Evolutionary conservation across 2,329 filamentous ascomycete species (phyloP).

Genomic region (Colletotrichum gigasporum): DNA sequence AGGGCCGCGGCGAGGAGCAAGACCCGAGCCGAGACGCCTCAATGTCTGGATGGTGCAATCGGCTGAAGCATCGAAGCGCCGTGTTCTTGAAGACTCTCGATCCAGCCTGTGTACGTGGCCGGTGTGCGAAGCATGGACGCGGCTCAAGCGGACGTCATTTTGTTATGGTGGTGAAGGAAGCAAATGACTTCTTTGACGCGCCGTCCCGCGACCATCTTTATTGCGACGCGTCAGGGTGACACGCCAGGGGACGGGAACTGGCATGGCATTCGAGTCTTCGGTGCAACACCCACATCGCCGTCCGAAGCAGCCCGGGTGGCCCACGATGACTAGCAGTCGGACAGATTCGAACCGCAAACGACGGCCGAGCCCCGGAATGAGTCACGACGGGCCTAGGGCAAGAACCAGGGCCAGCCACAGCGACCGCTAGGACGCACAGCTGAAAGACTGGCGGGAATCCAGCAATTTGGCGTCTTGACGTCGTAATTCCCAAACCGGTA

Average conservation of each 20-base stretch:
- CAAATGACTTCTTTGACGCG: too few relatives aligned
- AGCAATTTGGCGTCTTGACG: constrained; percentile 6
- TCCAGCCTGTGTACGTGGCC: too few relatives aligned
- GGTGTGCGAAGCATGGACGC: too few relatives aligned
- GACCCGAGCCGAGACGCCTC: too few relatives aligned
- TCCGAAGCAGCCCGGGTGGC: background rate
- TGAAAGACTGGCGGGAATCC: background rate
- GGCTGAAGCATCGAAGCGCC: too few relatives aligned
- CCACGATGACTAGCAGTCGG: background rate
- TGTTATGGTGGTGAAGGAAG: too few relatives aligned
- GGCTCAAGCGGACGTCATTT: too few relatives aligned
- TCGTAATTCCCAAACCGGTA: constrained; percentile 18
- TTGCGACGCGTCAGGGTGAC: background rate
- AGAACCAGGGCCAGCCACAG: background rate
- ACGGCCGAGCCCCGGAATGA: background rate
- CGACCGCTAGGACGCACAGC: background rate
- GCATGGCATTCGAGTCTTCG: background rate
- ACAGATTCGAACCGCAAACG: constrained; percentile 1
- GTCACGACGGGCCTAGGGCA: background rate
- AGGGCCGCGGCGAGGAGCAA: too few relatives aligned
- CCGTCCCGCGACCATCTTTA: background rate
- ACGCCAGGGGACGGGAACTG: background rate
- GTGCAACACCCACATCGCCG: background rate
- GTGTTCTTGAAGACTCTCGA: too few relatives aligned
- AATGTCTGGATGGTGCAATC: too few relatives aligned